Evolutionary conservation across 1,139 yeast genomes (phyloP), one percentile per base, ranked within the genome.

Genomic region (Sugiyamaella pinicola): DNA sequence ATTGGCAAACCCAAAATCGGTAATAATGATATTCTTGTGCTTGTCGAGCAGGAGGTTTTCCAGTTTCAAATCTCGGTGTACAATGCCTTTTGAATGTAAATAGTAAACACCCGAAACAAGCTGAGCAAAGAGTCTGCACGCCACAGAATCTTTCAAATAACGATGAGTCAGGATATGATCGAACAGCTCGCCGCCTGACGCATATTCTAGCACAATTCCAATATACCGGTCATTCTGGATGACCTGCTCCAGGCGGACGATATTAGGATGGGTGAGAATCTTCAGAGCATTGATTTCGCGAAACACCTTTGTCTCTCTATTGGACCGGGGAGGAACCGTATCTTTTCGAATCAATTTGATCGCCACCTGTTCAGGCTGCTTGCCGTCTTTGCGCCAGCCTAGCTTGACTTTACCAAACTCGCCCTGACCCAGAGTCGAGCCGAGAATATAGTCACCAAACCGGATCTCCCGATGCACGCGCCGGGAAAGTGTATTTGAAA

Each of bases 341-440:
- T 90, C 96, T 64, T 96, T 78, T 64, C 91, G 84, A 56, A 93
- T 89, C 57, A 93, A 80, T 68, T 93, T 93, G 63, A 93, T 90
- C 48, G 99, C 99, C 21, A 91, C 97, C 72, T 89, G 95, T 4
- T 95, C 66, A 12, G 66, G 67, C 49, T 55, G 90, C 45, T 62
- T 60, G 37, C 90, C 90, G 64, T 85, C 93, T 69, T 85, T 85
- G 33, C 96, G 77, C 97, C 97, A 91, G 17, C 97, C 98, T n/a
- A 93, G 76, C 69, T 91, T 93, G 57, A 93, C 99, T 70, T 91
- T 91, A 55, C 98, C 99, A 69, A 93, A 93, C 68, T 93, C 98
- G 42, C 99, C 99, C 72, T 91, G 96, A 37, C 99, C 99, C n/a
- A 93, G 74, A 1, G 98, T 91, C 18, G 96, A 85, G 3, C 98